Percentiles rank a stretch among this genome's conserved stretches.
These are phyloP conservation scores for Blastocystis sp. DNA, from an alignment of 352 stramenopile species.

Conservation along the genomic window DNA sequence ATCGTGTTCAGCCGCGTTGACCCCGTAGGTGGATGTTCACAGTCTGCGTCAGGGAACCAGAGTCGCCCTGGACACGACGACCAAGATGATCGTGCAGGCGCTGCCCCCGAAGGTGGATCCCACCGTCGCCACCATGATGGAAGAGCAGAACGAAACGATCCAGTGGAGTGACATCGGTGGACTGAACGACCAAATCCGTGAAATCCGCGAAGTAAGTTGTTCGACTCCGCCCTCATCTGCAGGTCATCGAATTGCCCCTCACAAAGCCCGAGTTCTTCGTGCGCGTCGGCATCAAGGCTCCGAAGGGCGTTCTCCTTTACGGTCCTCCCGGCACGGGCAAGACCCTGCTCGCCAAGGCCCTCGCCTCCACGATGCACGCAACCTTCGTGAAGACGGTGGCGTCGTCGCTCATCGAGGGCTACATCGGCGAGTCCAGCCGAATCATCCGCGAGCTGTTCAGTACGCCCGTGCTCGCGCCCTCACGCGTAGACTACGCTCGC, in stretches of 20 bases:
- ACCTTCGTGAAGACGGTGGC: constrained; percentile 99
- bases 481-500: constrained; percentile 86
- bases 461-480: background rate
- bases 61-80: constrained; percentile 99
- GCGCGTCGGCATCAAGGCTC: constrained; percentile 95
- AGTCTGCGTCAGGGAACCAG: constrained; percentile 95
- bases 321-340: constrained; percentile 98
- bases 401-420: constrained; percentile 99
- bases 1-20: background rate
- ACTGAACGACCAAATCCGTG: constrained; percentile 97
- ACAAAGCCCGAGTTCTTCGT: constrained; percentile 99
- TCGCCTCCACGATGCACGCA: constrained; percentile 97
- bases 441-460: constrained; percentile 99
- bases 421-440: constrained; percentile 98
- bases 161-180: constrained; percentile 96
- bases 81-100: constrained; percentile 98
- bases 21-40: constrained; percentile 60
- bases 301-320: constrained; percentile 95
- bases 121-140: constrained; percentile 99
- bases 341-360: constrained; percentile 93
- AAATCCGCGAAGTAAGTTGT: constrained; percentile 84
- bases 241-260: constrained; percentile 96
- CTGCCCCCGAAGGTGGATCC: constrained; percentile 97
- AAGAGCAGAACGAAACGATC: constrained; percentile 93
- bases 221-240: background rate